Evolutionary conservation across 257 asterid species (phyloP).

Genomic region (Penstemon barbatus): DNA sequence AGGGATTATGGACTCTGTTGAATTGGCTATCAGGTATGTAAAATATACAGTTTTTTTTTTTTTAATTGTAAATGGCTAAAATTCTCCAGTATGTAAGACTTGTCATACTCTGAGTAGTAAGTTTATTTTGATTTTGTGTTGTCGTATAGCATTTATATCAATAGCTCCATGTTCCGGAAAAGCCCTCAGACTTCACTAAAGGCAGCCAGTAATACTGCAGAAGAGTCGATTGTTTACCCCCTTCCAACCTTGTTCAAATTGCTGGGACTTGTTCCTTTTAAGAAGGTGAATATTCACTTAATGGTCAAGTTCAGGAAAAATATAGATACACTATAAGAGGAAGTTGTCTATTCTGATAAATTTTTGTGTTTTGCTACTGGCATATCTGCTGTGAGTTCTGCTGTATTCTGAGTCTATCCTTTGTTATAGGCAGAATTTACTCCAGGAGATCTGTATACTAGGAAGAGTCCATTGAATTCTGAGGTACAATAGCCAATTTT

Average conservation of each 20-base stretch:
- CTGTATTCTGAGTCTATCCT: conserved; percentile 24
- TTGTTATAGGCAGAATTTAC: conserved; percentile 75
- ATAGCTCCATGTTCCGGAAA: conserved; percentile 77
- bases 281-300: conserved; percentile 53
- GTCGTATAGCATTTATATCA: conserved; percentile 62
- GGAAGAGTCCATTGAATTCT: conserved; percentile 74
- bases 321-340: conserved; percentile 8
- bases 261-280: conserved; percentile 77
- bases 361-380: neutral
- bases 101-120: neutral
- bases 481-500: conserved; percentile 49
- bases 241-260: conserved; percentile 82
- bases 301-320: conserved; percentile 1
- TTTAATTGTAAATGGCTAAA: neutral
- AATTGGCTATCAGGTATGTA: conserved; percentile 61
- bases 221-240: conserved; percentile 77
- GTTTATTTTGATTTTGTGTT: conserved; percentile 29
- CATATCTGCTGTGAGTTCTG: conserved; percentile 8
- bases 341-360: conserved; percentile 16
- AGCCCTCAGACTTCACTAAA: conserved; percentile 66
- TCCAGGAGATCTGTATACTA: conserved; percentile 75
- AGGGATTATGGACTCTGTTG: conserved; percentile 83
- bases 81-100: neutral
- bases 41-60: neutral
- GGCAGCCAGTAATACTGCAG: conserved; percentile 58